Evolutionary conservation across 228 moss, liverwort and hornwort genomes (phyloP), one percentile per base, ranked within the genome.

Genomic region (Sphagnum fallax): DNA sequence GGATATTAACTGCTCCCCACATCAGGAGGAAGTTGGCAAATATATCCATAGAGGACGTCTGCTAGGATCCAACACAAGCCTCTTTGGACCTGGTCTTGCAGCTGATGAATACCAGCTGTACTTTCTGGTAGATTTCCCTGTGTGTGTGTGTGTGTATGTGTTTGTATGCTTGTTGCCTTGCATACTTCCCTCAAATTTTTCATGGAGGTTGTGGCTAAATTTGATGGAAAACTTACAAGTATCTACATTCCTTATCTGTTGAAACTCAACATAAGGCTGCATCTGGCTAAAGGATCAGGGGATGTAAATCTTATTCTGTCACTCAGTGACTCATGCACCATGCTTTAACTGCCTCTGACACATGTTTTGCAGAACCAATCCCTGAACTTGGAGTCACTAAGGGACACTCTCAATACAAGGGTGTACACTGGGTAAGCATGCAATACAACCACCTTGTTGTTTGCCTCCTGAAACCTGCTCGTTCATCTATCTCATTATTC

Each of bases 101-200:
- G 76, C 89, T 16, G 73, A 70, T 74, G 92, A 91, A 16, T 96
- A 92, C 72, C 72, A 81, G 64, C 74, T 76, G 5, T 96, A 91
- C 73, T 91, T 96, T 69, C 71, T 81, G 81, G 92, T 90, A 74
- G 6, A 48, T 61, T 16, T 61, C 61, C 8, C 67, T n/a, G 8
- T 0, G 4, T 32, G 10, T 18, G 32, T 61, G 32, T 61, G 14
- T 16, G 5, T 5, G 5, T 61, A 6, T 5, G 32, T 32, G 32
- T 32, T 32, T 32, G 32, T 32, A 32, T 32, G 32, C 32, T 32
- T 5, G 60, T 61, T 14, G 60, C 6, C 16, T 61, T 16, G 6
- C 16, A 5, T 61, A 6, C 47, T 10, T 49, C 64, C 49, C 51
- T 49, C 51, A 48, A 0, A 64, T 5, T 11, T 48, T 60, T 48